Percentiles rank a stretch among this genome's conserved stretches.
Conservation (phyloP, 176 grass and related monocot species). For the Aegilops longissima region DNA sequence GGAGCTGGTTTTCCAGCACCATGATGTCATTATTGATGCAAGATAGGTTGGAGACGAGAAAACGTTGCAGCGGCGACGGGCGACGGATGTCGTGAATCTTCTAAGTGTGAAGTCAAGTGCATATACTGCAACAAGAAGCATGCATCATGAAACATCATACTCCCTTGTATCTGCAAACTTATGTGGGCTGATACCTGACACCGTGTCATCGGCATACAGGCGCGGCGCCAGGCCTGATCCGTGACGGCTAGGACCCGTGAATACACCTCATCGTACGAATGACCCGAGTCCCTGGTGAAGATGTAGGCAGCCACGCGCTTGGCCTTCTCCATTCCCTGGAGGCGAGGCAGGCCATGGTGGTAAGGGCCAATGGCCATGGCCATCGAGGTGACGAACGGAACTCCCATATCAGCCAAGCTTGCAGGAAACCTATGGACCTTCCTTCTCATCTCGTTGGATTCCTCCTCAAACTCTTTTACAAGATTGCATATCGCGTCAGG, state of each 20-base stretch:
- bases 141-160: slow-evolving; percentile 24
- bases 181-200: background rate
- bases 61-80: no score
- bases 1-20: slow-evolving; percentile 19
- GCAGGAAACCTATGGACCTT: background rate
- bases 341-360: background rate
- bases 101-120: no score
- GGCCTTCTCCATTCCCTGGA: background rate
- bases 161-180: background rate
- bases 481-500: no score
- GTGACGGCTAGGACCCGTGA: background rate
- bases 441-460: background rate
- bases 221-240: background rate
- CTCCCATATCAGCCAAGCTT: background rate
- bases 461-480: no score
- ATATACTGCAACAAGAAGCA: slow-evolving; percentile 8
- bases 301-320: background rate
- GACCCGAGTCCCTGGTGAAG: background rate
- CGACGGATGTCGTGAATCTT: no score
- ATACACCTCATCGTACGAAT: background rate
- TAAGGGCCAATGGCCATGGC: slow-evolving; percentile 17
- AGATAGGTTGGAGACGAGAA: background rate
- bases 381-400: background rate
- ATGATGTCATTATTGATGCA: slow-evolving; percentile 13
- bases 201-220: background rate